These are phyloP conservation scores for Boletus rufocinnamomeus DNA, from an alignment of 768 basidiomycete genomes.

Conservation along the genomic window DNA sequence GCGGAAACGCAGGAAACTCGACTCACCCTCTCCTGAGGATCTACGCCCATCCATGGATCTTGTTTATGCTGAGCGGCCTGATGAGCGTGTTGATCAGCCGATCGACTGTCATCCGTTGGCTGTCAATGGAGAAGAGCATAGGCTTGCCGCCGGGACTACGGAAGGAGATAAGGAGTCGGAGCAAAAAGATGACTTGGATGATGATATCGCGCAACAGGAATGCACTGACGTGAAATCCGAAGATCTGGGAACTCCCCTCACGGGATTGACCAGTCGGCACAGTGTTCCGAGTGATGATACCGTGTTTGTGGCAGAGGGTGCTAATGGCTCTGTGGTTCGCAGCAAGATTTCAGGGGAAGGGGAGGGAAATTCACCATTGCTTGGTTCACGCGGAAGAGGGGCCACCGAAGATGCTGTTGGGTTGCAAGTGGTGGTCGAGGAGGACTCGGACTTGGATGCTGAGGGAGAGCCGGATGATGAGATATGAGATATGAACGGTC, in stretches of 20 bases:
- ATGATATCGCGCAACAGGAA: conserved; percentile 11
- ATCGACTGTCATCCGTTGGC: conserved; percentile 1
- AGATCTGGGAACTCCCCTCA: conserved; percentile 53
- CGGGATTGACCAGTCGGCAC: conserved; percentile 49
- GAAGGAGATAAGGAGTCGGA: conserved; percentile 2
- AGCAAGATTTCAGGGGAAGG: conserved; percentile 28
- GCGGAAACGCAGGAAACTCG: conserved; percentile 49
- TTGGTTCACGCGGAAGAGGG: conserved; percentile 6
- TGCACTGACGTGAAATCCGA: conserved; percentile 50
- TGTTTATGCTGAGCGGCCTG: conserved; percentile 1
- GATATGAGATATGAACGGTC: conserved; percentile 42
- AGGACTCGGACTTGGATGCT: conserved; percentile 41
- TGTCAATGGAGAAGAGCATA: conserved; percentile 19
- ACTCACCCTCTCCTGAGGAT: conserved; percentile 37
- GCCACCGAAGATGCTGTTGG: conserved; percentile 7
- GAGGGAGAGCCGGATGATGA: conserved; percentile 49
- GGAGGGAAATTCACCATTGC: conserved; percentile 13
- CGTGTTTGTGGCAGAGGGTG: conserved; percentile 41
- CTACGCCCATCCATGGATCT: conserved; percentile 10
- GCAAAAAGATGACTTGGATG: neutral
- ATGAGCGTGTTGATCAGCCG: conserved; percentile 9
- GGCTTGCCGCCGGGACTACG: neutral
- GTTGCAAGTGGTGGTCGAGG: conserved; percentile 19
- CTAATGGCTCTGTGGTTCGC: conserved; percentile 31
- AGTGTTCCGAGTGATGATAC: conserved; percentile 63